phyloP scores from a whole-genome alignment of 2,329 filamentous ascomycete species.

The Pezicula radicicola region DNA sequence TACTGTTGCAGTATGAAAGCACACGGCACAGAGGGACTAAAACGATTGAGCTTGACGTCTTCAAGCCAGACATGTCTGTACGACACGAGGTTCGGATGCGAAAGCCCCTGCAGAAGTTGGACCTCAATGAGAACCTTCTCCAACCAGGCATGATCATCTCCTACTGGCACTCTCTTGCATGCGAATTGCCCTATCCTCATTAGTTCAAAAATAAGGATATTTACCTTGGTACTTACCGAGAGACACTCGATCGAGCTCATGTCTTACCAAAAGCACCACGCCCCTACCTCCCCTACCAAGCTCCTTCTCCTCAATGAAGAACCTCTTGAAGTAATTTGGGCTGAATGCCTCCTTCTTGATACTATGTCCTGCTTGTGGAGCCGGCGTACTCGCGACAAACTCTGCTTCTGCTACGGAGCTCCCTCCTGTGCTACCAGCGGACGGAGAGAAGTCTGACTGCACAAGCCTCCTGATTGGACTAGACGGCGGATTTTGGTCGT shows the following conservation, averaged over 20 bases:
- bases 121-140: constrained; percentile 94
- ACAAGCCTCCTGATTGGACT: constrained; percentile 50
- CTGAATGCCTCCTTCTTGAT: constrained; percentile 88
- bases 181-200: constrained; percentile 66
- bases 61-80: constrained; percentile 98
- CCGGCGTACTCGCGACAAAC: constrained; percentile 52
- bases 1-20: constrained; percentile 98
- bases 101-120: constrained; percentile 84
- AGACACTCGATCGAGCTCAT: constrained; percentile 84
- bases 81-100: constrained; percentile 91
- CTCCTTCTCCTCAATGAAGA: constrained; percentile 86
- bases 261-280: constrained; percentile 89
- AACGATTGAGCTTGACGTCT: constrained; percentile 77
- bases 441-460: constrained; percentile 22
- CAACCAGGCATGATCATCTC: constrained; percentile 91
- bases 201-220: constrained; percentile 6
- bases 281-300: constrained; percentile 91
- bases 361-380: constrained; percentile 49
- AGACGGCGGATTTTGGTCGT: constrained; percentile 38
- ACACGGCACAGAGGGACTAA: constrained; percentile 88
- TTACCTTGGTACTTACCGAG: constrained; percentile 45
- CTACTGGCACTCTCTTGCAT: constrained; percentile 94
- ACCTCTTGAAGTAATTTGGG: constrained; percentile 86
- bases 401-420: constrained; percentile 32
- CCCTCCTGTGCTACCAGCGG: constrained; percentile 15